phyloP scores from a whole-genome alignment of 2,329 filamentous ascomycete species.

The Diaporthe ilicicola region DNA sequence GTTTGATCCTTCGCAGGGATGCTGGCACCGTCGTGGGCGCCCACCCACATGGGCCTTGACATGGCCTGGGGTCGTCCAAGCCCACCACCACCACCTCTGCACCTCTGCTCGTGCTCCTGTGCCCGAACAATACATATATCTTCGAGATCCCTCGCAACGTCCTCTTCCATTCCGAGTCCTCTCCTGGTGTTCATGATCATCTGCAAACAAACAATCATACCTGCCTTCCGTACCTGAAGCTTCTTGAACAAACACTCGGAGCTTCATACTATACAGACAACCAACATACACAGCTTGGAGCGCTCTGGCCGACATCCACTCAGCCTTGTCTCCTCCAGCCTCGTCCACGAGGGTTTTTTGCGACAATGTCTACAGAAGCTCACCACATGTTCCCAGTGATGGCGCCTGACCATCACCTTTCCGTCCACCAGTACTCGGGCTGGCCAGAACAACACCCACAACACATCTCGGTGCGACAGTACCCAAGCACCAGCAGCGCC shows the following conservation, averaged over 20 bases:
- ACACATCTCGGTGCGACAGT: slow-evolving; percentile 33
- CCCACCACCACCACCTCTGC: not conserved
- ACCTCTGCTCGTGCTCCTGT: not conserved
- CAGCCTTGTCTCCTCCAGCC: slow-evolving; percentile 21
- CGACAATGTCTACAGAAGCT: slow-evolving; percentile 32
- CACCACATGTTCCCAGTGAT: slow-evolving; percentile 34
- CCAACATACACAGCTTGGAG: not conserved
- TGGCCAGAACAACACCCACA: slow-evolving; percentile 32
- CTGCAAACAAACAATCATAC: not conserved
- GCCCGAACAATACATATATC: slow-evolving; percentile 27
- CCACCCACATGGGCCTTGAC: slow-evolving; percentile 21
- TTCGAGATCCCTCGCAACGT: slow-evolving; percentile 21
- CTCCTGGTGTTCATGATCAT: not conserved
- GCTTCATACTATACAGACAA: not conserved
- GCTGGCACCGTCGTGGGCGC: slow-evolving; percentile 2
- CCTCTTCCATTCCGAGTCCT: slow-evolving; percentile 15
- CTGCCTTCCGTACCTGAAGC: slow-evolving; percentile 1
- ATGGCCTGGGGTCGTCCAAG: slow-evolving; percentile 11
- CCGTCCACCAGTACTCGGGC: slow-evolving; percentile 32
- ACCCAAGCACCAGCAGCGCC: slow-evolving; percentile 79
- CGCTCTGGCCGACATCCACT: not conserved
- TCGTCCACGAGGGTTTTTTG: not conserved
- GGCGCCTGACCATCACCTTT: slow-evolving; percentile 29
- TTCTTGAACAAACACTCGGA: not conserved
- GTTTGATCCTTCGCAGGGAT: slow-evolving; percentile 24